Evolutionary conservation across 352 stramenopile species (phyloP).

Genomic region (Phytophthora pinifolia): DNA sequence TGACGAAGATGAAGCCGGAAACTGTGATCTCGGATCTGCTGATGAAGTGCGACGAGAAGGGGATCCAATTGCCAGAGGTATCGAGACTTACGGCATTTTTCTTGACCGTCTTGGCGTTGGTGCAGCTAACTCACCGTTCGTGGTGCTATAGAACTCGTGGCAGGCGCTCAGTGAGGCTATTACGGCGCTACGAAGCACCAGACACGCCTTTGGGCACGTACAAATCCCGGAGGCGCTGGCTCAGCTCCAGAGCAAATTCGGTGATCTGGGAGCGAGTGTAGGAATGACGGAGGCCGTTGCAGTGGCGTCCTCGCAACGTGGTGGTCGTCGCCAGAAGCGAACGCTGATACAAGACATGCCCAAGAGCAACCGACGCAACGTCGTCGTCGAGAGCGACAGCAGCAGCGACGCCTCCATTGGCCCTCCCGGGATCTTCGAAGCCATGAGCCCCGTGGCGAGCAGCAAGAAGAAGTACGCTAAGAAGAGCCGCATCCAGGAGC

Average conservation of each 20-base stretch:
- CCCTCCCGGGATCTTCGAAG: background rate
- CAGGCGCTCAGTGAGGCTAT: conserved; percentile 45
- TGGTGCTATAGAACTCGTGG: conserved; percentile 36
- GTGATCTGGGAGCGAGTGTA: background rate
- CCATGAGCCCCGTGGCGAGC: conserved; percentile 28
- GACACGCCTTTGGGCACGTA: conserved; percentile 41
- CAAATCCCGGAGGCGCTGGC: conserved; percentile 51
- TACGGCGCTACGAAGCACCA: conserved; percentile 32
- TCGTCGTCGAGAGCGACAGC: conserved; percentile 13
- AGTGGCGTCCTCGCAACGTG: conserved; percentile 3
- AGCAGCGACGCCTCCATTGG: background rate
- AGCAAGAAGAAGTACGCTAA: conserved; percentile 35
- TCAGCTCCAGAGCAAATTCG: conserved; percentile 38
- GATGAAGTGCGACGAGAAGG: conserved; percentile 59
- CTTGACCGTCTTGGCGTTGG: background rate
- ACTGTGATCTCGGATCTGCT: conserved; percentile 59
- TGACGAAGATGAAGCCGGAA: conserved; percentile 49
- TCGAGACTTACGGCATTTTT: background rate
- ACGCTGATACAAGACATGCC: conserved; percentile 26
- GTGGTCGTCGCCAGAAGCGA: conserved; percentile 14
- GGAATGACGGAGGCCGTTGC: background rate
- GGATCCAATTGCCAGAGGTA: conserved; percentile 45
- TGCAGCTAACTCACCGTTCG: background rate
- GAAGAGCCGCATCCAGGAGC: conserved; percentile 39
- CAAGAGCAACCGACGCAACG: conserved; percentile 24